Base-by-base conservation (phyloP, 257 asterid species). In the Solanum microdontum region DNA sequence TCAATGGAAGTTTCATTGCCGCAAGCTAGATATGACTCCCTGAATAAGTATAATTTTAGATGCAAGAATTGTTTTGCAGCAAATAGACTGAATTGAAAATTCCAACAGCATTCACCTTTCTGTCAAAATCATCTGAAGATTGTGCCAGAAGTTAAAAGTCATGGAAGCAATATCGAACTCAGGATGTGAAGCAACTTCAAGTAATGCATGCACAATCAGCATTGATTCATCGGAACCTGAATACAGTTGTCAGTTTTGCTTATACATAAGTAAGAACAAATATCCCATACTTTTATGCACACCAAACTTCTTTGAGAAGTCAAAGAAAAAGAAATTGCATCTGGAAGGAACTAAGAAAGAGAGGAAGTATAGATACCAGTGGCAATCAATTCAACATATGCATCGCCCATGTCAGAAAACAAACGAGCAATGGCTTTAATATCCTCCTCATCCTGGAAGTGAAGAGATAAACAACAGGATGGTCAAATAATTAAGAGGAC, bases 101-200 rank as follows among this genome's bases (percentile, higher is more conserved):
- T 72, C 76, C 74, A 80, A 30, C 55, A 79, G 82, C 90, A 40
- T 74, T 88, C 90, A 96, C 99, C 98, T 94, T 90, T 96, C 98
- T 51, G 89, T 86, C 90, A 97, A 92, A 76, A 93, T 90, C 87
- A 94, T 88, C 93, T 95, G 99, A 91, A 97, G 99, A 93, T 91
- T 94, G 82, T 97, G 99, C 99, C 99, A 97, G 92, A 97, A 97
- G 91, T 97, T 97, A 88, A 97, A 97, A 89, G 99, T 94, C 99
- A 97, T 97, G 84, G 99, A 97, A 87, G 99, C 99, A 87, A 97
- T 97, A 91, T 97, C 98, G 87, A 93, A 97, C 90, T 96, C 99
- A 72, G 98, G 99, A 91, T 97, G 98, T 79, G 98, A 94, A 92
- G 98, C 93, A 91, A 95, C 99, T 93, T 96, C 99, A 55, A 97